Evolutionary conservation across 306 rosid genomes (phyloP), one percentile per base, ranked within the genome.

Genomic region (Lathyrus sativus): DNA sequence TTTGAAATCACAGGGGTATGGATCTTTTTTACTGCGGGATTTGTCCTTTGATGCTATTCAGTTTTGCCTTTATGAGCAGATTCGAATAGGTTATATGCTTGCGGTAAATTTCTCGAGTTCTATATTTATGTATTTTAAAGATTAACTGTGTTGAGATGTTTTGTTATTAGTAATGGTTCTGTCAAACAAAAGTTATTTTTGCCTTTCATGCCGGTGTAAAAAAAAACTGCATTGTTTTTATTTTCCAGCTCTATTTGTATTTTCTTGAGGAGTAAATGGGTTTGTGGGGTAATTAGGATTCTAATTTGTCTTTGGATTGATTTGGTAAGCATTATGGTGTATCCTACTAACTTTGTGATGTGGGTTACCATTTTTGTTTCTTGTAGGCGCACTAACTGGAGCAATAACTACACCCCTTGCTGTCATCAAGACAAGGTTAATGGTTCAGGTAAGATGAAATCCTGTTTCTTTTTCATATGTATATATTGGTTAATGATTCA

Each of bases 21-120:
- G 98, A 77, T 89, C 95, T 39, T 92, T 92, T 65, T 68, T 92
- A 67, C 73, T 92, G 78, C 82, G 96, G 74, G 98, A 92, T 79
- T 79, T 92, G 76, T 96, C 98, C 50, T 92, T 89, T 75, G 98
- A 89, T 75, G 98, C 96, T 54, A 85, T 92, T 78, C 98, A 92
- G 72, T 89, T 92, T 85, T 92, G 98, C 87, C 66, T 92, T 58
- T 92, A 89, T 50, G 96, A 89, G 85, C 98, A 92, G 77, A 92
- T 92, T 80, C 90, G 96, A 62, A 58, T 92, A 55, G 96, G 96
- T 74, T 92, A 92, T 73, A 89, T 74, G 88, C 65, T 68, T 42
- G 91, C 86, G 80, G 96, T 92, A 80, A 82, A 79, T 76, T 81
- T 63, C 72, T 76, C 49, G 38, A 70, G 43, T 53, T 65, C 64